Percentiles rank a stretch among this genome's conserved stretches.
These are phyloP conservation scores for Gossypium ekmanianum DNA, from an alignment of 345 rosid species.

Conservation along the genomic window DNA sequence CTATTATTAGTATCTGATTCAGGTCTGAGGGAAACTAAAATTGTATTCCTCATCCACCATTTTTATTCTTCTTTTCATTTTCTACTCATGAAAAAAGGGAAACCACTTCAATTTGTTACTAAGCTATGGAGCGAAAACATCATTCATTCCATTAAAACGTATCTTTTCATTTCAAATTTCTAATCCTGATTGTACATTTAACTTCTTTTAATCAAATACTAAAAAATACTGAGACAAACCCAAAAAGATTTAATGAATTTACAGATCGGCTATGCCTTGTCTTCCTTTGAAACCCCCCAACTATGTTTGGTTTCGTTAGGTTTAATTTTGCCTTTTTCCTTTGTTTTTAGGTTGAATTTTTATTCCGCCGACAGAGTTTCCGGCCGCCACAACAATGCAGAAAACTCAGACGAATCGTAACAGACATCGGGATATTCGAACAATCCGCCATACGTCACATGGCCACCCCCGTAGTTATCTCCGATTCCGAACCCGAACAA, in stretches of 20 bases:
- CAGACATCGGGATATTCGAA: constrained; percentile 45
- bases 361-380: constrained; percentile 52
- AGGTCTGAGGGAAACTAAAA: no score
- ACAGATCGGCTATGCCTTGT: constrained; percentile 10
- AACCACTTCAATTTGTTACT: not conserved
- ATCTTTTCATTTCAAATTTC: not conserved
- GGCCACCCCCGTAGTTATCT: constrained; percentile 31
- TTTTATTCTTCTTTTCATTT: not conserved
- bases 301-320: not conserved
- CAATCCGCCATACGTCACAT: constrained; percentile 47
- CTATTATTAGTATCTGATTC: no score
- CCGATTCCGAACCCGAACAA: constrained; percentile 41
- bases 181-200: constrained; percentile 2
- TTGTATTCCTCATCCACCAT: no score
- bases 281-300: not conserved
- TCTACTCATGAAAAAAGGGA: not conserved
- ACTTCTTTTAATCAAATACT: not conserved
- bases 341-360: not conserved
- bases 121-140: not conserved
- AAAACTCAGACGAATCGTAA: constrained; percentile 33
- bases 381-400: constrained; percentile 49
- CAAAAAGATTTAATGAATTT: not conserved
- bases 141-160: no score
- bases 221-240: not conserved
- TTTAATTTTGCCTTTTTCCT: not conserved